Conservation (phyloP, 2,329 filamentous ascomycete species). For the Metarhizium sp. region DNA sequence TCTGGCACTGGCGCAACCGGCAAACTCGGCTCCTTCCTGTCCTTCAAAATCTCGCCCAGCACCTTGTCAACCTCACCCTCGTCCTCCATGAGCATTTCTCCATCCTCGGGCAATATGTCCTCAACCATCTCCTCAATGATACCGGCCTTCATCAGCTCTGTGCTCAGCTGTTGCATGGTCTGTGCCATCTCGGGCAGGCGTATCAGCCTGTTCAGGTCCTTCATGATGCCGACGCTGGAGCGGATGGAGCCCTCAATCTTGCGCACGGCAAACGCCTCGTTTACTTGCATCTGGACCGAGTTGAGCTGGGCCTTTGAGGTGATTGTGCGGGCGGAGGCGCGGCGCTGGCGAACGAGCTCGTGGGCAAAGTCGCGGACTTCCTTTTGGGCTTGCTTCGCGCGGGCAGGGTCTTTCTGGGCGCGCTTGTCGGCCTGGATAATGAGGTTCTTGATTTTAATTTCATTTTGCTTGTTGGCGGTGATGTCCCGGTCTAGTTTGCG, state of each 20-base stretch:
- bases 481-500: constrained; percentile 96
- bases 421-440: constrained; percentile 78
- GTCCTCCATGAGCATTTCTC: constrained; percentile 64
- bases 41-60: constrained; percentile 81
- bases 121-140: constrained; percentile 98
- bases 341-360: constrained; percentile 76
- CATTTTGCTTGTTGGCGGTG: constrained; percentile 63
- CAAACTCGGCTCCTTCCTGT: constrained; percentile 54
- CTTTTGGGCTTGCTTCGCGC: constrained; percentile 66
- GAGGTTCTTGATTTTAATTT: constrained; percentile 74
- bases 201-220: constrained; percentile 83
- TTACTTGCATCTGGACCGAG: constrained; percentile 94
- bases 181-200: constrained; percentile 74
- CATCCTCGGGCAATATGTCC: constrained; percentile 70
- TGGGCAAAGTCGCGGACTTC: constrained; percentile 84
- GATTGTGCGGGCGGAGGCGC: constrained; percentile 61
- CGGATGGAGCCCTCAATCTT: constrained; percentile 92
- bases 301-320: constrained; percentile 88
- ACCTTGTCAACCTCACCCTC: constrained; percentile 86
- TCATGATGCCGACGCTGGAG: constrained; percentile 87
- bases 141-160: constrained; percentile 86
- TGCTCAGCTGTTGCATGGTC: constrained; percentile 81
- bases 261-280: constrained; percentile 87
- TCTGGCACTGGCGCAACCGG: constrained; percentile 47
- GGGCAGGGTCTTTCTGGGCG: constrained; percentile 68